These are phyloP conservation scores for Trichophyton simii DNA, from an alignment of 2,329 filamentous ascomycete species.

Conservation along the genomic window DNA sequence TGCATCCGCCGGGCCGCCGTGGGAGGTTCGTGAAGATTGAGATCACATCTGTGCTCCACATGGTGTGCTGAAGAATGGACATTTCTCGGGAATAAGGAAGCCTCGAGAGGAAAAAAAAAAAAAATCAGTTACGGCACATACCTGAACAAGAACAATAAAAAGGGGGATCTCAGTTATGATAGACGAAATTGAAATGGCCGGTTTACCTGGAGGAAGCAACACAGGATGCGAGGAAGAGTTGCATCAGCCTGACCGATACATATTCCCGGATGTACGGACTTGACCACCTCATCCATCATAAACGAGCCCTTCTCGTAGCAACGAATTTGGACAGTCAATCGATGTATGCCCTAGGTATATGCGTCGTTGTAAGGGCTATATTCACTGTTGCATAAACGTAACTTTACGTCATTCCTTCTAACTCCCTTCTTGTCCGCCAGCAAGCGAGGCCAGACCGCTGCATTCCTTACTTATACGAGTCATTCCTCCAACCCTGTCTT, in stretches of 20 bases:
- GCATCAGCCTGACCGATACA: too few relatives aligned
- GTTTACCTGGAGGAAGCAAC: too few relatives aligned
- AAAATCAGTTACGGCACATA: too few relatives aligned
- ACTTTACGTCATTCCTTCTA: background rate
- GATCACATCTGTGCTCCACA: background rate
- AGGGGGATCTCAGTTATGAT: too few relatives aligned
- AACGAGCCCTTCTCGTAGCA: too few relatives aligned
- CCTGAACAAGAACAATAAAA: too few relatives aligned
- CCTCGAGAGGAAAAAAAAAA: too few relatives aligned
- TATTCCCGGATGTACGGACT: too few relatives aligned
- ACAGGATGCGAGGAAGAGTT: too few relatives aligned
- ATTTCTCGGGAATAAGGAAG: background rate
- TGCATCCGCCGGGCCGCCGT: background rate
- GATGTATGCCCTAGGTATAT: background rate
- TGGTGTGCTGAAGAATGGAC: background rate
- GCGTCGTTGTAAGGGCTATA: background rate
- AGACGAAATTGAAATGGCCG: too few relatives aligned
- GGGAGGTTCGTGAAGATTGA: background rate
- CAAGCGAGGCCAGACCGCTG: background rate
- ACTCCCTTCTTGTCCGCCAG: background rate
- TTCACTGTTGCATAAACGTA: background rate
- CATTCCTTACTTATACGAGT: background rate
- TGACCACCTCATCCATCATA: too few relatives aligned
- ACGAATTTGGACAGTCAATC: too few relatives aligned
- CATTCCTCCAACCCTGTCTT: background rate